Evolutionary conservation across 2,329 filamentous ascomycete genomes (phyloP).

Genomic region (Alternaria rosae): DNA sequence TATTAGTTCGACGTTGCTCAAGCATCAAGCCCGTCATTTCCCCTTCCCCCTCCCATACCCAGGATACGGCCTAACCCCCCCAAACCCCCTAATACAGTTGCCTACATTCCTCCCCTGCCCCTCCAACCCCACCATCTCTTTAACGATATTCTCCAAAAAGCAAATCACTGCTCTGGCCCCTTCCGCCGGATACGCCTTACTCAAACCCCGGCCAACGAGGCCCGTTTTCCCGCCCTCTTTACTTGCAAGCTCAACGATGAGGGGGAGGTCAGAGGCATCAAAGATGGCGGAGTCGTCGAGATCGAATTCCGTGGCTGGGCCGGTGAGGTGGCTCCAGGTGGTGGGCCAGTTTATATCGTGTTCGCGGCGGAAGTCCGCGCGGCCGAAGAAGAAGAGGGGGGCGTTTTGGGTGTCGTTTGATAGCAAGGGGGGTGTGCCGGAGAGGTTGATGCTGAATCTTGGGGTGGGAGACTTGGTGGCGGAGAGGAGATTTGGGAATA

Average conservation of each 20-base stretch:
- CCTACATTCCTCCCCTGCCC: not conserved
- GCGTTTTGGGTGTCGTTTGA: not conserved
- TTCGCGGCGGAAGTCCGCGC: constrained; percentile 86
- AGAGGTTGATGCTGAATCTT: constrained; percentile 33
- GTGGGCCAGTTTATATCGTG: constrained; percentile 89
- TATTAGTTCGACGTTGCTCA: too few species aligned
- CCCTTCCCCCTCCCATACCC: not conserved
- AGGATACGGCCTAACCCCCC: constrained; percentile 7
- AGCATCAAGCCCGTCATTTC: too few species aligned
- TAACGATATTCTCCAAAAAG: constrained; percentile 27
- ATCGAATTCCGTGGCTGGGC: constrained; percentile 32
- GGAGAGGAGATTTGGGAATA: constrained; percentile 7
- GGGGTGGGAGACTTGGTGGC: not conserved
- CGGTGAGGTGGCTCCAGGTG: constrained; percentile 55
- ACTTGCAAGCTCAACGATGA: constrained; percentile 24
- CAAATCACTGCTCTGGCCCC: constrained; percentile 22
- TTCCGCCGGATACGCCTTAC: constrained; percentile 1
- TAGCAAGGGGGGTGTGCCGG: constrained; percentile 32
- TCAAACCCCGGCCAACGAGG: constrained; percentile 7
- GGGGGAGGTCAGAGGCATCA: constrained; percentile 34
- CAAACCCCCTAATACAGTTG: constrained; percentile 18
- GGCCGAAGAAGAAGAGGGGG: constrained; percentile 38
- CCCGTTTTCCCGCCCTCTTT: constrained; percentile 11
- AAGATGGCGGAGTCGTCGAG: constrained; percentile 27
- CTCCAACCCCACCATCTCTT: constrained; percentile 4